Evolutionary conservation across 2,329 filamentous ascomycete species (phyloP), one percentile per base, ranked within the genome.

Genomic region (Pseudopyricularia javanii): DNA sequence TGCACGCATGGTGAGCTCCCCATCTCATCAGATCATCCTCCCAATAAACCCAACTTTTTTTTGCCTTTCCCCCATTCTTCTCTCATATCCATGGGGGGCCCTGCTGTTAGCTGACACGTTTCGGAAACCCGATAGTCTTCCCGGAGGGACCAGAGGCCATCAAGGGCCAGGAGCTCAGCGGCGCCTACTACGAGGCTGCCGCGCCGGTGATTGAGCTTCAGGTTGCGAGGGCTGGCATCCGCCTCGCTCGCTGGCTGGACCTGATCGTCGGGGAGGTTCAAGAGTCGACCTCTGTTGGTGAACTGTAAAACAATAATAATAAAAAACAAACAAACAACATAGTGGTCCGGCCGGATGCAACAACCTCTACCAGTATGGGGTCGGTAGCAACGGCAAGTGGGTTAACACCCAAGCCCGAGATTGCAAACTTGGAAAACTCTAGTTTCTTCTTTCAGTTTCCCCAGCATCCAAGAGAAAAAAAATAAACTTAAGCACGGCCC

Each of bases 211-310:
- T 88, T 47, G 80, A 88, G 65, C 62, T 78, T 55, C 79, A 85
- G 62, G 72, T 89, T 56, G 85, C 84, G 7, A 79, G 78, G 57
- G 85, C 81, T 4, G 85, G 85, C 11, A 85, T 80, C 63, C 75
- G 85, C 49, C 72, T 88, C 63, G 85, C 79, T 2, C 75, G 75
- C 20, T 87, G 81, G 80, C 67, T 87, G 56, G 82, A 86, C 61
- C 67, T 74, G 59, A 81, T 86, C 59, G 79, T 71, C 8, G 66
- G 71, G 45, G 61, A 65, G 35, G 59, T 60, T 47, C 57, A 59
- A 26, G 54, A 61, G 54, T 30, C 58, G 54, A 55, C 57, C 50
- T 55, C 62, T 49, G 63, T 67, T 59, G 12, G 17, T 43, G n/a
- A n/a, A n/a, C n/a, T n/a, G n/a, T n/a, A n/a, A n/a, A n/a, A n/a